Base-by-base conservation (phyloP, 2,329 filamentous ascomycete species). In the Arachnopeziza araneosa region DNA sequence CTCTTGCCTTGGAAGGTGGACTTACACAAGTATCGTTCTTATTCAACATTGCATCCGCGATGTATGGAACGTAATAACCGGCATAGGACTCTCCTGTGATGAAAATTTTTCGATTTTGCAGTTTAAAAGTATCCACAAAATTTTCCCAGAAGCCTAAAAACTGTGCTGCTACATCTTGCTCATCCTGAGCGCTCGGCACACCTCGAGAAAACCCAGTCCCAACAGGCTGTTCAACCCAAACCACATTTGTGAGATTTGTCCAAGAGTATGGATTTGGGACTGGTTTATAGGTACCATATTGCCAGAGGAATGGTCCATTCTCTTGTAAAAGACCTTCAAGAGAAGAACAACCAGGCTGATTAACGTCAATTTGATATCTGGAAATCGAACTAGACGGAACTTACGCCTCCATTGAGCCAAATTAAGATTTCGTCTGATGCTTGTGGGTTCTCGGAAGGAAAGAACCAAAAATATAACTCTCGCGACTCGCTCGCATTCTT, bases 121-220 rank as follows among this genome's bases (percentile, higher is more conserved):
- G 77, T n/a, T 75, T 77, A 66, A 92, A 92, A 0, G 85, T 85
- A 36, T 89, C 78, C 60, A 91, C 75, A 67, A 91, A 92, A 75
- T 91, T 91, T 75, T 87, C 86, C 80, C 86, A 92, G 75, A 91
- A 95, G 55, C 87, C 87, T 19, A 88, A 77, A 71, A 93, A 91
- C 66, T 93, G 83, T n/a, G 76, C 73, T 0, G 88, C 87, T 1
- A 88, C 79, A 64, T 91, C 88, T 30, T 84, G 80, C 65, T 91
- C 85, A 66, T 81, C 83, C 3, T 78, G 84, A 10, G 87, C 87
- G 0, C 81, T 88, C 2, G 84, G 78, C 0, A 75, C 82, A 3
- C 69, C 69, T 52, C 65, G 64, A 8, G 65, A 66, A 58, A 70
- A 72, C 0, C 69, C 70, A 2, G 68, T 71, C 7, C 69, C 69